Conservation (phyloP, 164 flowering plant genomes). For the Aristolochia contorta region DNA sequence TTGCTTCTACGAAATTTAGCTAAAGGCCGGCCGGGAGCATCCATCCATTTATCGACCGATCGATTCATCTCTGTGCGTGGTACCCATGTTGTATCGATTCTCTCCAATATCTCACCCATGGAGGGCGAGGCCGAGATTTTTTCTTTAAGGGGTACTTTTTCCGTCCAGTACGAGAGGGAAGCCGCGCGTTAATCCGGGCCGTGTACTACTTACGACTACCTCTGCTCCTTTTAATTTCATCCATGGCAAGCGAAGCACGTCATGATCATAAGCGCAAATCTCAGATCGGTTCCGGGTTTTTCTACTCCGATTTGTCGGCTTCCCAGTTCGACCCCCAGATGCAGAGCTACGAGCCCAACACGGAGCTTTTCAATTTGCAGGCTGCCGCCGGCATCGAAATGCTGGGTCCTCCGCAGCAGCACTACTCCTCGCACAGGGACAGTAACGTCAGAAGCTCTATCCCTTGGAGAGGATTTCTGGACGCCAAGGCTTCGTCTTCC, state of each 20-base stretch:
- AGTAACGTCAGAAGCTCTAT: conserved; percentile 10
- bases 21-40: too few relatives aligned
- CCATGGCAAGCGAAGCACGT: conserved; percentile 25
- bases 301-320: conserved; percentile 30
- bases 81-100: too few relatives aligned
- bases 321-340: conserved; percentile 5
- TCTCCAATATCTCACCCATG: too few relatives aligned
- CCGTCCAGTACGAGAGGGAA: too few relatives aligned
- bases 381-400: conserved; percentile 33
- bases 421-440: conserved; percentile 9
- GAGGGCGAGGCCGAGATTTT: too few relatives aligned
- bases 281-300: conserved; percentile 27
- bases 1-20: too few relatives aligned
- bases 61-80: too few relatives aligned
- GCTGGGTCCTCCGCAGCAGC: conserved; percentile 30
- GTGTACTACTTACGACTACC: too few relatives aligned
- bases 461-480: conserved; percentile 25
- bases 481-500: conserved; percentile 27
- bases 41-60: too few relatives aligned
- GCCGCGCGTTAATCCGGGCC: too few relatives aligned
- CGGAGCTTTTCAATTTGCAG: conserved; percentile 16
- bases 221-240: too few relatives aligned
- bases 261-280: conserved; percentile 25
- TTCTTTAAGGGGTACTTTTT: too few relatives aligned
- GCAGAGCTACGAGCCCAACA: conserved; percentile 6